These are phyloP conservation scores for Alternaria dauci DNA, from an alignment of 2,329 filamentous ascomycete genomes.

Conservation along the genomic window DNA sequence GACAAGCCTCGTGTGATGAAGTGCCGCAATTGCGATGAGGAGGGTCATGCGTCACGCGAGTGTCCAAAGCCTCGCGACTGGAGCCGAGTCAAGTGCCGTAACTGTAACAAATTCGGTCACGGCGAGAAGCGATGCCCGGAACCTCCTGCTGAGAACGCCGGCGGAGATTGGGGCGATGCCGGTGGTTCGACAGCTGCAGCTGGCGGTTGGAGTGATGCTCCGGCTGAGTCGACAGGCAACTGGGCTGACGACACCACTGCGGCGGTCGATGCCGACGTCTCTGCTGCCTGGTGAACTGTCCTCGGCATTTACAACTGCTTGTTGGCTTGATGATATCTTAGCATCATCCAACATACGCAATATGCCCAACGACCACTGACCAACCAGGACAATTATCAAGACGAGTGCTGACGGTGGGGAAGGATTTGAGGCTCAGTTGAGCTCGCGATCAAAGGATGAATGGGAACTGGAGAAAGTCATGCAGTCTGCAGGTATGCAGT, in stretches of 20 bases:
- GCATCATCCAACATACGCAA: constrained; percentile 7
- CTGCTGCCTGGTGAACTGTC: constrained; percentile 19
- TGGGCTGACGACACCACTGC: constrained; percentile 29
- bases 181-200: constrained; percentile 25
- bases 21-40: constrained; percentile 69
- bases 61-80: constrained; percentile 57
- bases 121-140: constrained; percentile 53
- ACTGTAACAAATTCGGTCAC: constrained; percentile 61
- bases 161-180: constrained; percentile 34
- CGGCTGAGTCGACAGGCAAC: constrained; percentile 19
- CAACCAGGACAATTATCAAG: not conserved
- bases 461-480: not conserved
- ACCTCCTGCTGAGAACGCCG: constrained; percentile 35
- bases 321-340: not conserved
- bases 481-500: not conserved
- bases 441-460: not conserved
- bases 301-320: not conserved
- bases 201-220: constrained; percentile 33
- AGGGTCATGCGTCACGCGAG: constrained; percentile 60
- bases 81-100: constrained; percentile 66
- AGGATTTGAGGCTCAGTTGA: not conserved
- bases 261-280: constrained; percentile 13
- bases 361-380: not conserved
- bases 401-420: not conserved
- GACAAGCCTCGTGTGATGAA: constrained; percentile 42